Evolutionary conservation across 768 basidiomycete species (phyloP), one percentile per base, ranked within the genome.

Genomic region (Rhizopogon roseolus): DNA sequence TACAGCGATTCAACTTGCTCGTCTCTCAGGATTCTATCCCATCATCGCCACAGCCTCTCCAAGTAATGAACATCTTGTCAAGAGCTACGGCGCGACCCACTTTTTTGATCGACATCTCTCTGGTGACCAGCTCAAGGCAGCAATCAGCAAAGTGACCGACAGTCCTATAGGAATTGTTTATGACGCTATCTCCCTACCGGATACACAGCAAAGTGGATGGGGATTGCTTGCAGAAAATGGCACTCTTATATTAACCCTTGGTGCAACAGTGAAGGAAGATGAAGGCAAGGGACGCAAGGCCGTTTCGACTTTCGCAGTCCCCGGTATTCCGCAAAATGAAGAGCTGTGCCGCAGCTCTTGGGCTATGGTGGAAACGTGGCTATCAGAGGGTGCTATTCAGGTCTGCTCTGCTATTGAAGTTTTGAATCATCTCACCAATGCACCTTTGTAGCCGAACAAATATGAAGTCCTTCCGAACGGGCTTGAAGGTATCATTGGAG

Each of bases 391-490:
- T 43, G 5, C 39, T 22, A 60, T 66, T 54, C 62, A 70, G 60
- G 67, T 63, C 36, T 34, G 36, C 32, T 41, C 22, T 39, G 27
- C n/a, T 25, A 38, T 9, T 6, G 17, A 7, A 5, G 9, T 9
- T 42, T 14, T 3, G 38, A 38, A 27, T 19, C 28, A 8, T 56
- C 39, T 57, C 28, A 60, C 34, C 36, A 49, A 14, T 34, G 29
- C 16, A 40, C 10, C 13, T 25, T 1, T 56, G 28, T 45, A 74
- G 75, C 74, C 79, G 1, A 72, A 71, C 56, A 62, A 66, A 13
- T 56, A 70, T 6, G 72, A 80, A 57, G 62, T 77, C 13, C 61
- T 80, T 10, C 68, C 72, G 1, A 59, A 63, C 22, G 78, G 79
- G 2, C 64, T 80, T 1, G 52, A 59, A 6, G 76, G 71, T 9